These are phyloP conservation scores for Fusarium euwallaceae DNA, from an alignment of 2,329 filamentous ascomycete species.

Conservation along the genomic window DNA sequence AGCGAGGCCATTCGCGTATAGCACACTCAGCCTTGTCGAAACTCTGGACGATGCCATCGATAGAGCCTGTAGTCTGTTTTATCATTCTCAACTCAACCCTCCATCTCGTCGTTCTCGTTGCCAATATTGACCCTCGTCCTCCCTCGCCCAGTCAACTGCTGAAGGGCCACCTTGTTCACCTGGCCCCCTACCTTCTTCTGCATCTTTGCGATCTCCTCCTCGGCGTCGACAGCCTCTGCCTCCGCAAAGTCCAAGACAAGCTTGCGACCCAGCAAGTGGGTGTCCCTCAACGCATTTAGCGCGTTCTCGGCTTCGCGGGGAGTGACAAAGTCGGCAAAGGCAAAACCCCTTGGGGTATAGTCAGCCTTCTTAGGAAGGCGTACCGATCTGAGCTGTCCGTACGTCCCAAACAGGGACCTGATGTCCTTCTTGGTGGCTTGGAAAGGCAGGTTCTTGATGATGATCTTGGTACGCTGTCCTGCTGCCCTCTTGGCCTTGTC, in stretches of 20 bases:
- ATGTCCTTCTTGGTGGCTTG: conserved; percentile 95
- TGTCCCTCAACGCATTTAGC: conserved; percentile 90
- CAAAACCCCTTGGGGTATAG: conserved; percentile 89
- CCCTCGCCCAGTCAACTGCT: conserved; percentile 85
- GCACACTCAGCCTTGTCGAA: conserved; percentile 44
- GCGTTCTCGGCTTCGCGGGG: conserved; percentile 91
- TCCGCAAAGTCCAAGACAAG: conserved; percentile 93
- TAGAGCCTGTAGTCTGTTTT: conserved; percentile 36
- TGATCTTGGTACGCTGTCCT: conserved; percentile 86
- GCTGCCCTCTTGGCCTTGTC: conserved; percentile 86
- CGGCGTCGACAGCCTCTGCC: conserved; percentile 88
- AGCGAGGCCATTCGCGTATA: conserved; percentile 28
- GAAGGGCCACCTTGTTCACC: conserved; percentile 89
- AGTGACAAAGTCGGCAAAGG: conserved; percentile 96
- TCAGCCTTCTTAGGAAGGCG: conserved; percentile 97
- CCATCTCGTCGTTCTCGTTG: conserved; percentile 73
- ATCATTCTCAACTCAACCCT: conserved; percentile 37
- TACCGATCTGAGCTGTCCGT: conserved; percentile 92
- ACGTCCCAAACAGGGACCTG: conserved; percentile 85
- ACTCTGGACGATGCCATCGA: conserved; percentile 23
- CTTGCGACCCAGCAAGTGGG: conserved; percentile 90
- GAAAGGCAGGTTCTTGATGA: conserved; percentile 98
- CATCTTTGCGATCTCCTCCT: conserved; percentile 97
- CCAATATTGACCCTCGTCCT: conserved; percentile 91
- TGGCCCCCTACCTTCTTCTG: conserved; percentile 94